Base-by-base conservation (phyloP, 768 basidiomycete genomes). In the Suillus variegatus region DNA sequence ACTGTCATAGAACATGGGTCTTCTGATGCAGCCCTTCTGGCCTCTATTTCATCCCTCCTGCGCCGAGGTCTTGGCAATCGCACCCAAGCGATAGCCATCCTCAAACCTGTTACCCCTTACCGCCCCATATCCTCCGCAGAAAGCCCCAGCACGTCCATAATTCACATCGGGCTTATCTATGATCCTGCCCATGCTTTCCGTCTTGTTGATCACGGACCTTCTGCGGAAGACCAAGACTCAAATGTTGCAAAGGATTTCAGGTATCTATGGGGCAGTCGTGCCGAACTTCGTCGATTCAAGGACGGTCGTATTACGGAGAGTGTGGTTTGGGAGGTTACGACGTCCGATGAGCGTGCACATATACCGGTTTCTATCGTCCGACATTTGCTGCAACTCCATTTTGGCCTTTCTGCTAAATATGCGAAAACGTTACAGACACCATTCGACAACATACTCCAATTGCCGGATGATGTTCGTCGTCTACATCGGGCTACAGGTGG, bases 301-400 rank as follows among this genome's bases (percentile, higher is more conserved):
- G 96, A 99, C 71, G 97, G 97, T 1, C 85, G 90, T 20, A 98
- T 99, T 67, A 73, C 85, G 6, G 95, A 98, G 76, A 94, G 92
- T 69, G 94, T 98, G n/a, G 95, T 99, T 3, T 99, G 97, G 97
- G 91, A 97, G 22, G 87, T 94, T 9, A 84, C 86, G 66, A 90
- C 86, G 3, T 83, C 85, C 0, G 94, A 97, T 61, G 93, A 95
- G 66, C 88, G 93, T 35, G 82, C 88, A 0, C 85, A 89, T 66
- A 88, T 99, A 36, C 94, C 95, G 0, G 79, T 82, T 16, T 82
- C 86, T 78, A 86, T 98, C 69, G 87, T 94, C 35, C 78, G 81
- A 25, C 89, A 95, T 77, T 77, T 98, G 47, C 83, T 99, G 12
- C 72, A 81, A 20, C 82, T 84, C 32, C 97, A 98, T 73, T 94